Conservation (phyloP, 139 green algal species). For the Haematococcus sp. region DNA sequence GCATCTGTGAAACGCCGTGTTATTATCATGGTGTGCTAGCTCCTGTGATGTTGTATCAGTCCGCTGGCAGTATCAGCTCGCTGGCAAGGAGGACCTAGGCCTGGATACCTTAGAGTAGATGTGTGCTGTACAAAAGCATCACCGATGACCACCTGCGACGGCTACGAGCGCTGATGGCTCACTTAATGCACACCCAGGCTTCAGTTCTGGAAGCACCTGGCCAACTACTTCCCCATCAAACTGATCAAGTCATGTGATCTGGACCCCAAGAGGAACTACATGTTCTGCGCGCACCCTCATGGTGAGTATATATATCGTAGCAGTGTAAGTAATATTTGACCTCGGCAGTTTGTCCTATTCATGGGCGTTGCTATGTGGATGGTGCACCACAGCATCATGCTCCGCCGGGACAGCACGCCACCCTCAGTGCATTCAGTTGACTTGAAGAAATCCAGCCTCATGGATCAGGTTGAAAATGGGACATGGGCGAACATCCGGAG, state of each 20-base stretch:
- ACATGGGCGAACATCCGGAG: too few relatives aligned
- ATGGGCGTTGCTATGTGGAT: too few relatives aligned
- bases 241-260: conserved; percentile 54
- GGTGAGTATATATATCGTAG: conserved; percentile 16
- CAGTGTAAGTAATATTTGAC: conserved; percentile 2
- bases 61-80: too few relatives aligned
- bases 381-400: background rate
- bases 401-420: background rate
- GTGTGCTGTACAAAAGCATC: too few relatives aligned
- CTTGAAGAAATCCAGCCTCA: too few relatives aligned
- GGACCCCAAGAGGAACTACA: conserved; percentile 48
- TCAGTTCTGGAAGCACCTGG: conserved; percentile 40
- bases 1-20: background rate
- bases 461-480: too few relatives aligned
- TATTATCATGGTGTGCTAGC: background rate
- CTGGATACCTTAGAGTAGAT: background rate
- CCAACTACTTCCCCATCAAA: conserved; percentile 48
- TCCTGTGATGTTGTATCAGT: background rate
- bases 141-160: too few relatives aligned
- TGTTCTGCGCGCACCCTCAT: conserved; percentile 55
- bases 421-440: too few relatives aligned
- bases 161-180: too few relatives aligned
- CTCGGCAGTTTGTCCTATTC: too few relatives aligned
- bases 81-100: too few relatives aligned
- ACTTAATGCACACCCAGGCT: conserved; percentile 16